phyloP scores from a whole-genome alignment of 169 alveolate species.

The Babesia microti region DNA sequence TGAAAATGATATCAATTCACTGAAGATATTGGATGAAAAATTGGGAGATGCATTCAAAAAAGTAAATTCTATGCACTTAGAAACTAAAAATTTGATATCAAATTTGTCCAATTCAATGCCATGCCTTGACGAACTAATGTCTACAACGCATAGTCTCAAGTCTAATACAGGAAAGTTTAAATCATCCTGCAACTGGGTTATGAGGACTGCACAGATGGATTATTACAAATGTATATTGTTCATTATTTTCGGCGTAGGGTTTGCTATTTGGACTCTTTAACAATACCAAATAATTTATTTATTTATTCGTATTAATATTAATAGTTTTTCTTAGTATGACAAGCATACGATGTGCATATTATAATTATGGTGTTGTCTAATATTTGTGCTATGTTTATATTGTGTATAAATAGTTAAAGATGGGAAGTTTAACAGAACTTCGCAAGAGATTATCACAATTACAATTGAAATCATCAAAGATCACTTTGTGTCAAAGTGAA shows the following conservation, averaged over 20 bases:
- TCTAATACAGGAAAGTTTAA: slow-evolving; percentile 17
- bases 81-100: slow-evolving; percentile 36
- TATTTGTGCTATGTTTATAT: too few relatives aligned
- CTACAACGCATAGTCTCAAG: slow-evolving; percentile 16
- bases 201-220: slow-evolving; percentile 22
- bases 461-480: slow-evolving; percentile 23
- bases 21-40: slow-evolving; percentile 24
- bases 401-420: not conserved
- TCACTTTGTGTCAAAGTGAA: slow-evolving; percentile 32
- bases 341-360: not conserved
- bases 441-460: slow-evolving; percentile 32
- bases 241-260: slow-evolving; percentile 1
- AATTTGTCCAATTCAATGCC: slow-evolving; percentile 44
- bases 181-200: too few relatives aligned
- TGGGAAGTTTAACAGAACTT: slow-evolving; percentile 34
- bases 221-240: slow-evolving; percentile 11
- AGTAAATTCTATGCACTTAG: slow-evolving; percentile 36
- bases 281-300: not conserved
- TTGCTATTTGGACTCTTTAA: slow-evolving; percentile 3
- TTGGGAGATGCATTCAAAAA: slow-evolving; percentile 43
- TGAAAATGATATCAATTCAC: slow-evolving; percentile 2
- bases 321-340: slow-evolving; percentile 1
- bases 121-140: slow-evolving; percentile 22
- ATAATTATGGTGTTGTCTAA: too few relatives aligned
- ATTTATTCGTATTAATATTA: not conserved